Evolutionary conservation across 108 stramenopile genomes (phyloP), one percentile per base, ranked within the genome.

Genomic region (Conticribra weissflogii): DNA sequence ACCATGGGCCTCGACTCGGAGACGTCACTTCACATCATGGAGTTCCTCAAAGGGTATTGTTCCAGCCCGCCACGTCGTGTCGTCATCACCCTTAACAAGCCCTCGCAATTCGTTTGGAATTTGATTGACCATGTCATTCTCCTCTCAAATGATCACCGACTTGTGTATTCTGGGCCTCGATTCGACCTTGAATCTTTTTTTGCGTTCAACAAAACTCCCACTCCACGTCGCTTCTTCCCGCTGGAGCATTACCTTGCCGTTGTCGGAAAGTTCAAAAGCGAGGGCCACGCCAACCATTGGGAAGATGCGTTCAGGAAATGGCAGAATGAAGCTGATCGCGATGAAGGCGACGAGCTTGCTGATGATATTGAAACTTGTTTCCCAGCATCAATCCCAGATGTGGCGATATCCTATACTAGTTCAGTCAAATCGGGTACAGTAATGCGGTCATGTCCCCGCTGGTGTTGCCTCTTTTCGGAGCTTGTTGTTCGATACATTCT

Each of bases 61-160:
- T 54, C 68, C 17, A 68, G 34, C 23, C 50, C 82, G 25, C 34
- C 76, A 30, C 68, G 86, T n/a, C 73, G 79, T 27, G 81, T 87
- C 25, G 78, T 87, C 36, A 32, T 87, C 3, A 87, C 86, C 21
- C 82, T 87, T 19, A 78, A 87, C 32, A 76, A 82, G 32, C 83
- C 86, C 25, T 77, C 74, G 3, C 34, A 55, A 14, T 81, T 83
- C 45, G 80, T 87, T 29, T 87, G 86, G 86, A 57, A 77, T 34
- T 64, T 80, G 0, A 81, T 87, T 60, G 86, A 87, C 48, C 72
- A 84, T 59, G 81, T 81, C 29, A 61, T 87, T 5, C 63, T 87
- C 31, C 68, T 87, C n/a, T 64, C 75, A 28, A 72, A 80, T 18
- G 83, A 83, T 12, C 69, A 71, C 32, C 71, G 12, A 41, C 36